Evolutionary conservation across 2,329 filamentous ascomycete genomes (phyloP), one percentile per base, ranked within the genome.

Genomic region (Colletotrichum chlorophyti): DNA sequence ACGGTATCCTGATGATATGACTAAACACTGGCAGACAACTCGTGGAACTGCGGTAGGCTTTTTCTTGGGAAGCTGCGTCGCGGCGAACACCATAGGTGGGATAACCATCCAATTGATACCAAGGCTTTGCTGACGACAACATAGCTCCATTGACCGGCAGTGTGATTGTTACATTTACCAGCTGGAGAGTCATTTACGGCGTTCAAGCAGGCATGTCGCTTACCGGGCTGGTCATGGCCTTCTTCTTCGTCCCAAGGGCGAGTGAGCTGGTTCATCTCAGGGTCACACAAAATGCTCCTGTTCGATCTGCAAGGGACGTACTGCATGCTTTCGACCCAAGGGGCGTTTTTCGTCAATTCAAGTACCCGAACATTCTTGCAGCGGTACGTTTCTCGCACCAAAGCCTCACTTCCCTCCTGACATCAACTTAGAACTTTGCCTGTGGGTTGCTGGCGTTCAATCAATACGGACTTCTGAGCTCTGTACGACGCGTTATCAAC

Each of bases 171-270:
- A 90, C 86, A 0, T 90, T 83, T 71, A 74, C 79, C 5, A 80
- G 78, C n/a, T 91, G 88, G 89, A 77, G 87, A 17, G 82, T 83
- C 41, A 88, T 91, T 59, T 91, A 90, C 73, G 91, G 87, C 82
- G 76, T 91, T 1, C 87, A 91, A 64, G 81, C 84, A 0, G 88
- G 81, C 0, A 77, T 91, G 4, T 82, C 83, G 0, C 86, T 80
- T 3, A 68, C 80, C 0, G 85, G 83, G 2, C 76, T 80, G 0
- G 17, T 84, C 0, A 75, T 85, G 5, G 80, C 87, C 24, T 75
- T 84, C 53, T 79, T 88, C 64, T 74, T 90, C 32, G 79, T 91
- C 17, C 87, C 88, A 0, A 88, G 91, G 67, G 91, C 88, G 0
- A 88, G 89, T 51, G 83, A 87, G 7, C 29, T 59, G 17, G 38